Conservation (phyloP, 495 filamentous ascomycete genomes). For the Penicillium turbatum region DNA sequence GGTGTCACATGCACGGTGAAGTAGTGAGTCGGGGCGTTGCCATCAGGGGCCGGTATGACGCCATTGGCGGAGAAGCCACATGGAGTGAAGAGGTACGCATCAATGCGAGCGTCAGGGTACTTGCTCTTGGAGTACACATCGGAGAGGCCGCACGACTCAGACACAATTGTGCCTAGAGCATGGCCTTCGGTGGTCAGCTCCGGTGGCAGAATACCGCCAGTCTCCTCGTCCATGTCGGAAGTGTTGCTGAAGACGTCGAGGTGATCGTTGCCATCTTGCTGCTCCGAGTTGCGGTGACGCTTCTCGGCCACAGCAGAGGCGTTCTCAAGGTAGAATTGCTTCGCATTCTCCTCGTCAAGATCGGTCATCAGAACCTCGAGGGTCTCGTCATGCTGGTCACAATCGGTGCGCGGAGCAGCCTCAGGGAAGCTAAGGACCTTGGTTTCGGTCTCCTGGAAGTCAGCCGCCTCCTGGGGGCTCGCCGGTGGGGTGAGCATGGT, state of each 20-base stretch:
- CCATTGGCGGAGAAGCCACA: slow-evolving; percentile 99
- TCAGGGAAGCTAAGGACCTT: slow-evolving; percentile 55
- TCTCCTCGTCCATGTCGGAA: slow-evolving; percentile 59
- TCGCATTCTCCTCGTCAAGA: slow-evolving; percentile 83
- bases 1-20: slow-evolving; percentile 99
- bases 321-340: slow-evolving; percentile 93
- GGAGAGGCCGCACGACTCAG: slow-evolving; percentile 82
- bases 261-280: slow-evolving; percentile 48
- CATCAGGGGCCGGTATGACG: slow-evolving; percentile 77
- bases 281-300: slow-evolving; percentile 53
- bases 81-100: slow-evolving; percentile 94
- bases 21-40: slow-evolving; percentile 71
- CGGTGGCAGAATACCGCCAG: slow-evolving; percentile 58
- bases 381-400: slow-evolving; percentile 73
- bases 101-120: slow-evolving; percentile 91
- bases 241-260: slow-evolving; percentile 79
- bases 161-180: slow-evolving; percentile 87
- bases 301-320: slow-evolving; percentile 86
- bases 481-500: slow-evolving; percentile 77
- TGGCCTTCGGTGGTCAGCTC: slow-evolving; percentile 90
- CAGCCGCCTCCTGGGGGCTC: slow-evolving; percentile 57
- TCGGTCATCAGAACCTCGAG: slow-evolving; percentile 98
- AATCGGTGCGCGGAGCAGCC: slow-evolving; percentile 29
- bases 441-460: slow-evolving; percentile 59
- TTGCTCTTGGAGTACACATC: slow-evolving; percentile 81